Percentiles rank a stretch among this genome's conserved stretches.
Conservation (phyloP, 345 rosid species). For the Limnanthes douglasii region DNA sequence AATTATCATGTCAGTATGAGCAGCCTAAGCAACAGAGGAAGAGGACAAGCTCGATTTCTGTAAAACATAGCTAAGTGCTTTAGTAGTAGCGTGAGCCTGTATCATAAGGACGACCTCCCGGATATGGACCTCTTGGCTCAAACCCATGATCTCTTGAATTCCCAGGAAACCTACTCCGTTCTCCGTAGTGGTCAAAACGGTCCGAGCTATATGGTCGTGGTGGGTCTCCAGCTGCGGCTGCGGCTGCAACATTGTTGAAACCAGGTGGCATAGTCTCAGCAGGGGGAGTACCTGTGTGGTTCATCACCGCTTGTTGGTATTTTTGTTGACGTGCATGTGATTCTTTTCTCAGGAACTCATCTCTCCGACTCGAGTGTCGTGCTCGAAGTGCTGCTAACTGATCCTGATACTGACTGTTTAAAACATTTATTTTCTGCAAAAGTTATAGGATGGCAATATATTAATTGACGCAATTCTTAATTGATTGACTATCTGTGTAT, state of each 20-base stretch:
- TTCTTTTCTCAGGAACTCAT: conserved; percentile 57
- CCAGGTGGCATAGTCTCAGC: conserved; percentile 16
- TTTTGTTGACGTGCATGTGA: conserved; percentile 45
- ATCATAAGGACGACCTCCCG: conserved; percentile 46
- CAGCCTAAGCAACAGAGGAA: neutral
- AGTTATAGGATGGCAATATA: conserved; percentile 2
- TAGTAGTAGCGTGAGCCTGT: conserved; percentile 40
- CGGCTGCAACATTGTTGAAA: conserved; percentile 18
- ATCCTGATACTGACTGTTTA: conserved; percentile 53
- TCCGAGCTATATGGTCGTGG: conserved; percentile 31
- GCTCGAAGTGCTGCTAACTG: conserved; percentile 50
- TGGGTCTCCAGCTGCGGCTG: conserved; percentile 29
- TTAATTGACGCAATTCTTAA: no score
- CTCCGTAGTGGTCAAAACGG: conserved; percentile 40
- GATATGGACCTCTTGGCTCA: conserved; percentile 50
- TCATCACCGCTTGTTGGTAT: conserved; percentile 36
- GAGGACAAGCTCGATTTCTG: neutral
- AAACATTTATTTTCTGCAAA: conserved; percentile 69
- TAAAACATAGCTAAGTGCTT: neutral
- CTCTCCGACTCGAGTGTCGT: conserved; percentile 49
- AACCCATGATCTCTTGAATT: conserved; percentile 42
- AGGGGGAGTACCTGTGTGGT: conserved; percentile 17
- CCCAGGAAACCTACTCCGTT: conserved; percentile 33
- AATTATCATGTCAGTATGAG: conserved; percentile 5
- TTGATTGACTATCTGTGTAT: no score